Base-by-base conservation (phyloP, 129 eudicot species). In the Kitagawia praeruptora region DNA sequence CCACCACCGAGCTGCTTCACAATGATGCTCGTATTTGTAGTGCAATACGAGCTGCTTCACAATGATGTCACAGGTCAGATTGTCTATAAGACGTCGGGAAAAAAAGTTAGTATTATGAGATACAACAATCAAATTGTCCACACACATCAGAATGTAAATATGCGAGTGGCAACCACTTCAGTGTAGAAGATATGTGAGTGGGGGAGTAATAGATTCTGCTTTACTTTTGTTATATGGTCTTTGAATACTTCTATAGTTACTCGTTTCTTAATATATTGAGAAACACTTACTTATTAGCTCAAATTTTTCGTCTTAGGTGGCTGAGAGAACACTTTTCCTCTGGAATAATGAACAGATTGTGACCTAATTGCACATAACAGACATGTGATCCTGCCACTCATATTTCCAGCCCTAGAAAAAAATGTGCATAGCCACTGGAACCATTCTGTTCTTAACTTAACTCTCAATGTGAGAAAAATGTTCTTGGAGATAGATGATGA, bases 271-370 rank as follows among this genome's bases (percentile, higher is more conserved):
- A n/a, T 10, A 61, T 10, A 10, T n/a, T n/a, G 31, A 34, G 6
- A 34, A 69, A 69, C 12, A 14, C 13, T 40, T 78, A 25, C 47
- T 79, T 23, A 61, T 46, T 34, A 16, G 14, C 73, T 31, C 12
- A 14, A 66, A 13, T 61, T 75, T 51, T 39, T 6, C 27, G 2
- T 63, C 74, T 44, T 87, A 94, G 98, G 98, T 94, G 67, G 98
- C 98, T 18, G 98, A 94, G 76, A 82, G 98, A 86, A 92, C 98
- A 18, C 86, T 94, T n/a, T 90, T 90, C 86, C 85, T 94, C 31
- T 91, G 98, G 98, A 94, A 94, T 49, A 94, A 92, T 56, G 96
- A 94, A 53, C 96, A 91, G 81, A 81, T 94, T 83, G 77, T 88
- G 79, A 87, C 76, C 87, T 94, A 27, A 87, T 90, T 42, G 93